phyloP scores from a whole-genome alignment of 2,329 filamentous ascomycete species.

The Pseudogymnoascus pannorum region DNA sequence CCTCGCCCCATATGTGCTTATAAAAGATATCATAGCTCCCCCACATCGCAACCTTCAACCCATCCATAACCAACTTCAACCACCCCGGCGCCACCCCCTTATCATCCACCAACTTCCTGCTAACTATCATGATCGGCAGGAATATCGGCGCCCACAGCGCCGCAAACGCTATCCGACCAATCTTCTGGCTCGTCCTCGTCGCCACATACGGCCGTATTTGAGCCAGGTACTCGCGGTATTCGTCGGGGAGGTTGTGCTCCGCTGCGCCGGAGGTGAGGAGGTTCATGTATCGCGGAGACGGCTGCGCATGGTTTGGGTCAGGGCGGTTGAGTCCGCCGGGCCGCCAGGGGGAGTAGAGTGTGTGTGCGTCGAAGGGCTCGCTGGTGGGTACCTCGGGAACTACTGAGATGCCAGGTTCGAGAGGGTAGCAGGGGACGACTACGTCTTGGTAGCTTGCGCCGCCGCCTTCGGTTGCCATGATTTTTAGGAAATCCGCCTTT shows the following conservation, averaged over 20 bases:
- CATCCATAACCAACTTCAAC: constrained; percentile 46
- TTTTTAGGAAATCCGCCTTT: constrained; percentile 68
- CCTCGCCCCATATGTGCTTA: constrained; percentile 71
- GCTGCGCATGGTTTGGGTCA: constrained; percentile 66
- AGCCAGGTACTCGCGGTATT: constrained; percentile 69
- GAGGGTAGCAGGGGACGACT: constrained; percentile 65
- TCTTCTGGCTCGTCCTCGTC: constrained; percentile 57
- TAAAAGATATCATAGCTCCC: constrained; percentile 55
- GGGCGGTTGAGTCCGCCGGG: constrained; percentile 40
- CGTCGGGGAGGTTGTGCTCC: constrained; percentile 71
- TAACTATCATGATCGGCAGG: constrained; percentile 42
- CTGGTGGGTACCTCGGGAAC: constrained; percentile 59
- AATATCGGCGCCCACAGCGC: constrained; percentile 52
- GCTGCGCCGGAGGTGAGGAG: constrained; percentile 70
- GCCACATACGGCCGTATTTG: constrained; percentile 62
- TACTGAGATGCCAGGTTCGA: constrained; percentile 47
- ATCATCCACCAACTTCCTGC: constrained; percentile 50
- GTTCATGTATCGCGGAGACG: constrained; percentile 75
- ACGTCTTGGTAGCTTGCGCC: constrained; percentile 81
- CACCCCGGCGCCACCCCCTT: constrained; percentile 62
- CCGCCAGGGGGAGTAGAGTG: constrained; percentile 61
- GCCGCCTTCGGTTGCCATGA: constrained; percentile 86
- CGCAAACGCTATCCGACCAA: constrained; percentile 60
- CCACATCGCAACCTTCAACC: constrained; percentile 55
- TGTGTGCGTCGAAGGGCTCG: constrained; percentile 72